Evolutionary conservation across 345 rosid species (phyloP).

Genomic region (Psidium guajava): DNA sequence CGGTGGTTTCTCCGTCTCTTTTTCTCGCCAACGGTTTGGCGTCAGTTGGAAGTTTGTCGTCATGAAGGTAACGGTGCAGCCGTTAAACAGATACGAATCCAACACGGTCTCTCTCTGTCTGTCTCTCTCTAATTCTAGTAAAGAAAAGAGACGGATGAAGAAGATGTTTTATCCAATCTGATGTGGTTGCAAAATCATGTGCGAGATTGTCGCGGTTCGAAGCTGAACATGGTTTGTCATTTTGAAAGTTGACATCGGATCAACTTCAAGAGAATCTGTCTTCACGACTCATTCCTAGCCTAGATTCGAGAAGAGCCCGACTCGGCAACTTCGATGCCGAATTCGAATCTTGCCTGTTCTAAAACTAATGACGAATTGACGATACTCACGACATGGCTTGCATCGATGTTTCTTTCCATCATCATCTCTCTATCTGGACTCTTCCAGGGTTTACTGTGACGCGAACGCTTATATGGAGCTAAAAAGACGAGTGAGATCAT

Average conservation of each 20-base stretch:
- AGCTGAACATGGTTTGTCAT: background rate
- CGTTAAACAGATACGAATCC: background rate
- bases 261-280: too few species aligned
- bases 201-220: background rate
- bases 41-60: background rate
- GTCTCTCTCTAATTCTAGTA: background rate
- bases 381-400: background rate
- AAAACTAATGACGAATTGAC: background rate
- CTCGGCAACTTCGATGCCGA: background rate
- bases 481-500: background rate
- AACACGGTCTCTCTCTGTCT: background rate
- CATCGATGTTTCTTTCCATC: background rate
- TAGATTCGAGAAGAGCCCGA: background rate
- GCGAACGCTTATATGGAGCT: background rate
- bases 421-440: background rate
- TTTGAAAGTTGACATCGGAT: too few species aligned
- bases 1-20: background rate
- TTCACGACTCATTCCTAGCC: background rate
- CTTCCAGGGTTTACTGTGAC: background rate
- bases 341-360: background rate
- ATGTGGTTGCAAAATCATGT: background rate
- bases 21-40: background rate
- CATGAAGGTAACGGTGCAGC: background rate
- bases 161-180: too few species aligned
- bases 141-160: background rate